Base-by-base conservation (phyloP, 306 rosid species). In the Benincasa hispida region DNA sequence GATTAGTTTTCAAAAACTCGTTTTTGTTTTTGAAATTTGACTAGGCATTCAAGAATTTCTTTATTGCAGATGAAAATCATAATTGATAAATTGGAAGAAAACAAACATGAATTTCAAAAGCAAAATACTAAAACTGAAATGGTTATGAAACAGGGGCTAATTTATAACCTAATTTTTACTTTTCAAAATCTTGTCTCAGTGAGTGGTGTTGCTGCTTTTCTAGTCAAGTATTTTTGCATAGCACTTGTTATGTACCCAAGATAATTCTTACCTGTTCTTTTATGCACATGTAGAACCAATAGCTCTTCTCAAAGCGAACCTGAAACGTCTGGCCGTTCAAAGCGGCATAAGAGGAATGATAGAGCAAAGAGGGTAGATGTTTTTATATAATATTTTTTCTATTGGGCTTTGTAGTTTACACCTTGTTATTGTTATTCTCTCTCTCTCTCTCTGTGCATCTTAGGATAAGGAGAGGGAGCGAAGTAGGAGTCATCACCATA, bases 271-370 rank as follows among this genome's bases (percentile, higher is more conserved):
- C 75, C 17, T 24, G 22, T 27, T 13, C 21, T 69, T 69, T 21
- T 25, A 24, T 69, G 42, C 25, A 69, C 37, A 4, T 78, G 70
- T 61, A 82, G 90, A 77, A 88, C 87, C 78, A 95, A 88, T 74
- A 89, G 87, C 84, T 89, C 92, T 78, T 87, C 91, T 13, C 89
- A 86, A 74, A 83, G 95, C 70, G 96, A 94, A 83, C 88, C 62
- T 55, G 97, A 90, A 70, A 65, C 89, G 21, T 88, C 96, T 41
- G 81, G 74, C 62, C 92, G 82, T 50, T 83, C 96, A 73, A 94
- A 88, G 90, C 87, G 89, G 89, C 91, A 83, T 87, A 92, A 90
- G 86, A 94, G 81, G 89, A 92, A 76, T 41, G 96, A 84, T 65
- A 88, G 56, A 79, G 73, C 84, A 14, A 94, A 90, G 84, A 89